phyloP scores from a whole-genome alignment of 768 basidiomycete genomes.

The Ephemerocybe angulata region DNA sequence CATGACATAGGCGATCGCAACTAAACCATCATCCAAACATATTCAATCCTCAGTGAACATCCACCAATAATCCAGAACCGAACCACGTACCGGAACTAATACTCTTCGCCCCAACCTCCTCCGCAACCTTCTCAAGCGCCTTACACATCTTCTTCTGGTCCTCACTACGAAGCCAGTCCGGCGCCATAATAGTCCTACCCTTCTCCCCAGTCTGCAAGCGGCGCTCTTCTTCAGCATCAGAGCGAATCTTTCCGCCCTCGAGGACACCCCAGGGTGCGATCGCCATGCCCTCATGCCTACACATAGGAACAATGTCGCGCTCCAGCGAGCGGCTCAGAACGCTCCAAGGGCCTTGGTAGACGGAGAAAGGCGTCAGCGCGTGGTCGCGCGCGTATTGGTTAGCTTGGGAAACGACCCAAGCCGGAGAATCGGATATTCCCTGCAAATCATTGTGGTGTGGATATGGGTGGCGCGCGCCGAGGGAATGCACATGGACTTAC shows the following conservation, averaged over 20 bases:
- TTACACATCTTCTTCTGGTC: constrained; percentile 37
- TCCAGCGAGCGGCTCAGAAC: constrained; percentile 43
- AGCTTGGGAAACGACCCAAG: constrained; percentile 42
- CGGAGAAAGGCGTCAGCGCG: constrained; percentile 43
- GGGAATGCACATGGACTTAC: background rate
- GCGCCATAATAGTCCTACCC: constrained; percentile 29
- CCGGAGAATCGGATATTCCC: constrained; percentile 38
- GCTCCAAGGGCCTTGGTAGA: constrained; percentile 48
- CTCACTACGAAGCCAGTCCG: constrained; percentile 45
- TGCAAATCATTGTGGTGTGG: no score
- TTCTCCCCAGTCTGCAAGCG: constrained; percentile 31
- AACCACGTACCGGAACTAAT: constrained; percentile 41
- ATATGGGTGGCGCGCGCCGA: background rate
- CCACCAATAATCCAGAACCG: no score
- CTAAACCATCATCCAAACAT: constrained; percentile 17
- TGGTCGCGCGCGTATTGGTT: constrained; percentile 48
- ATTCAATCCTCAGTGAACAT: background rate
- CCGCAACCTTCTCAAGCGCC: constrained; percentile 49
- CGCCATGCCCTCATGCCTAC: constrained; percentile 37
- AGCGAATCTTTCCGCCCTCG: constrained; percentile 47
- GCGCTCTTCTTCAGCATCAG: constrained; percentile 39
- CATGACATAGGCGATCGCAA: constrained; percentile 53
- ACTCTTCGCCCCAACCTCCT: constrained; percentile 43
- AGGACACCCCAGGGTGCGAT: constrained; percentile 33
- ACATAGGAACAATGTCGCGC: constrained; percentile 49